Evolutionary conservation across 805 yeast species (phyloP).

Genomic region (Saturnispora serradocipensis): DNA sequence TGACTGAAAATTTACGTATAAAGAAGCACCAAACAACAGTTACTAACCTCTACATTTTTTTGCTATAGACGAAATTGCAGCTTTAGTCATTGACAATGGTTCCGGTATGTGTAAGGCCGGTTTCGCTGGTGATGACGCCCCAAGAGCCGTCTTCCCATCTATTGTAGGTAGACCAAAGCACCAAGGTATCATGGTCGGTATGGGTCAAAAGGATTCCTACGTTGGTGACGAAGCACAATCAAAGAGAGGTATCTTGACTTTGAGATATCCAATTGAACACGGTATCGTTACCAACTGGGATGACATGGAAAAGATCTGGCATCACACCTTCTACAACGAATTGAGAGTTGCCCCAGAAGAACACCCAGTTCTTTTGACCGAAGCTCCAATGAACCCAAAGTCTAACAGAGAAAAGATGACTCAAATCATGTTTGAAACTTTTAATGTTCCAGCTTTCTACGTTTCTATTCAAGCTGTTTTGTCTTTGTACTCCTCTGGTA

Average conservation of each 20-base stretch:
- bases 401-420: slow-evolving; percentile 99
- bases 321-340: slow-evolving; percentile 99
- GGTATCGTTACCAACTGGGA: slow-evolving; percentile 99
- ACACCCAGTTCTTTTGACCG: slow-evolving; percentile 98
- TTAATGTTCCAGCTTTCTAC: slow-evolving; percentile 99
- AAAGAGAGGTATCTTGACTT: slow-evolving; percentile 98
- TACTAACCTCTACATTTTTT: slow-evolving; percentile 2
- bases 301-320: slow-evolving; percentile 99
- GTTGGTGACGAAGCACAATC: slow-evolving; percentile 99
- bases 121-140: slow-evolving; percentile 99
- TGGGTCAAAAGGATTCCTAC: slow-evolving; percentile 99
- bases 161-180: slow-evolving; percentile 99
- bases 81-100: slow-evolving; percentile 95
- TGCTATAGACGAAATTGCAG: slow-evolving; percentile 37
- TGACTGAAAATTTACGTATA: no score
- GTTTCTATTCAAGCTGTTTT: slow-evolving; percentile 88
- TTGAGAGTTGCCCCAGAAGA: slow-evolving; percentile 99
- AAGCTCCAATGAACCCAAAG: slow-evolving; percentile 99
- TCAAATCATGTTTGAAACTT: slow-evolving; percentile 97
- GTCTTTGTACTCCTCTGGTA: slow-evolving; percentile 40
- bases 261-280: slow-evolving; percentile 99
- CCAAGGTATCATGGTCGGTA: slow-evolving; percentile 99
- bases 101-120: slow-evolving; percentile 99
- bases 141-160: slow-evolving; percentile 99
- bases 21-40: slow-evolving; percentile 14